Conservation (phyloP, 139 green algal genomes). For the Chlamydomonas incerta region DNA sequence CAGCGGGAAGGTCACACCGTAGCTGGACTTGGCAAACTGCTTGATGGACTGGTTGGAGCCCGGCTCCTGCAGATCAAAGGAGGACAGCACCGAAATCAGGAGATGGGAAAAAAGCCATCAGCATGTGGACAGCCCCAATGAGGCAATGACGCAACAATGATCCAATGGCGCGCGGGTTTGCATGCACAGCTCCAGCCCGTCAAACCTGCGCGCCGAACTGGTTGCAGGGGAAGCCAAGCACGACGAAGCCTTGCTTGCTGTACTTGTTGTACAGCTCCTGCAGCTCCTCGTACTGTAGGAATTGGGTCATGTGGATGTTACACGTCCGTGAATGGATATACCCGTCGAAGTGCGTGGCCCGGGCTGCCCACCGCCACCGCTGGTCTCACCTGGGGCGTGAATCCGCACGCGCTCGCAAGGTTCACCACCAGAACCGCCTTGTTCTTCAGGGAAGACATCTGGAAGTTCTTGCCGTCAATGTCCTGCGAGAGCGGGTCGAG, state of each 20-base stretch:
- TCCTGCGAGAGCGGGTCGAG: no score
- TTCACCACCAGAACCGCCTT: conserved; percentile 81
- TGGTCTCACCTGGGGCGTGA: conserved; percentile 49
- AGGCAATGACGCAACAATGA: no score
- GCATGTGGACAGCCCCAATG: no score
- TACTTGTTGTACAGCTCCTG: conserved; percentile 76
- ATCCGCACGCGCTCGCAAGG: conserved; percentile 65
- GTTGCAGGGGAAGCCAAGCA: conserved; percentile 75
- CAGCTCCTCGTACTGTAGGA: conserved; percentile 49
- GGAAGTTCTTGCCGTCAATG: conserved; percentile 55
- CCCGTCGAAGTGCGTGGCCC: no score
- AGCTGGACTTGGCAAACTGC: conserved; percentile 68
- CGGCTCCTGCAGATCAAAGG: conserved; percentile 68
- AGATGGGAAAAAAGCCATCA: no score
- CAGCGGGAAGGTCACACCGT: conserved; percentile 67
- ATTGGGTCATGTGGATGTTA: neutral
- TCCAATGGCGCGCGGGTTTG: no score
- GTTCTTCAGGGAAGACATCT: conserved; percentile 62
- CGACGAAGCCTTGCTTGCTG: conserved; percentile 6
- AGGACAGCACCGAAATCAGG: no score
- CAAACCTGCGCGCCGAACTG: conserved; percentile 61
- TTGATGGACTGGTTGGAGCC: conserved; percentile 79
- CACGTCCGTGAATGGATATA: no score
- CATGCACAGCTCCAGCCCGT: no score
- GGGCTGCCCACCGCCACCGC: neutral